Conservation (phyloP, 2,329 filamentous ascomycete genomes). For the Colletotrichum sp. region DNA sequence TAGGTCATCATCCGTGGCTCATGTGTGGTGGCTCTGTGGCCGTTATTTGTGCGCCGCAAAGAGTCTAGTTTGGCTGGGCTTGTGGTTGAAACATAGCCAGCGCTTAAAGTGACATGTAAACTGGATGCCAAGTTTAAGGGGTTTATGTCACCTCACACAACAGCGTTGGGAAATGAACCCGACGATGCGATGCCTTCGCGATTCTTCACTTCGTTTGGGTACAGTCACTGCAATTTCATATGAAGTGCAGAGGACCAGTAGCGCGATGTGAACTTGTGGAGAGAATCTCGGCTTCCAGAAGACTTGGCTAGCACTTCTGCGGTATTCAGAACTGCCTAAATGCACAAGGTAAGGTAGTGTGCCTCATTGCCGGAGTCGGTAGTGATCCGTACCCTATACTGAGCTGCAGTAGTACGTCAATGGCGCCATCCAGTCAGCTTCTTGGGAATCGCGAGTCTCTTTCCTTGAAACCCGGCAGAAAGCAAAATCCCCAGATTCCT, state of each 20-base stretch:
- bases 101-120: background rate
- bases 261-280: background rate
- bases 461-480: background rate
- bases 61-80: background rate
- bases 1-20: background rate
- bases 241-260: background rate
- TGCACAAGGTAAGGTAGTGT: background rate
- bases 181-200: background rate
- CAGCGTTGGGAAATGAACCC: background rate
- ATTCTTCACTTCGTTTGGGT: accelerated
- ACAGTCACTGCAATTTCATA: background rate
- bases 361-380: background rate
- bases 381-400: background rate
- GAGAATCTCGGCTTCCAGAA: background rate
- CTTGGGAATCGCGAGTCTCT: background rate
- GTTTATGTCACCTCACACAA: background rate
- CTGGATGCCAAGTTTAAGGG: background rate
- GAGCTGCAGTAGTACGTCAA: background rate
- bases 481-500: background rate
- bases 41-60: background rate
- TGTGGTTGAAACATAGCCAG: background rate
- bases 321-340: background rate
- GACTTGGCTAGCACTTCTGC: background rate
- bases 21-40: background rate
- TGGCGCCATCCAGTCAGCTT: background rate